phyloP scores from a whole-genome alignment of 2,329 filamentous ascomycete genomes.

The Akanthomyces dipterigenus region DNA sequence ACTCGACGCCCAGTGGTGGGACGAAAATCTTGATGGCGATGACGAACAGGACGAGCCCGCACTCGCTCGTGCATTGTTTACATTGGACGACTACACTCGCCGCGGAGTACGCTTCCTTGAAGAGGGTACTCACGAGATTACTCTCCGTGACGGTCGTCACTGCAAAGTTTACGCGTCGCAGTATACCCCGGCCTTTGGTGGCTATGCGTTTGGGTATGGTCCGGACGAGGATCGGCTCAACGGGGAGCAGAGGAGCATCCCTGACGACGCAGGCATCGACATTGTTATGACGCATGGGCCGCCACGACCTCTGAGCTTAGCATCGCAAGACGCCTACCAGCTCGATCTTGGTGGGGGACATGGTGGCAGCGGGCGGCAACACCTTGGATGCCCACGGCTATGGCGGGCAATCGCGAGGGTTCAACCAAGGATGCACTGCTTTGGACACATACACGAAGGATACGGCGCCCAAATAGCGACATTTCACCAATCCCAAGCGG shows the following conservation, averaged over 20 bases:
- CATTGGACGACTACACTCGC: background rate
- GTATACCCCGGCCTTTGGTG: constrained; percentile 29
- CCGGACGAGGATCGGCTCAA: constrained; percentile 13
- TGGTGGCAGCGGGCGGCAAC: constrained; percentile 17
- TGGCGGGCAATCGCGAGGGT: constrained; percentile 16
- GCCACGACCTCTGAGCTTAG: constrained; percentile 21
- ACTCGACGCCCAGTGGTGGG: constrained; percentile 17
- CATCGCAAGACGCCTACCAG: background rate
- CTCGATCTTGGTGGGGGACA: constrained; percentile 22
- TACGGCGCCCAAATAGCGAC: constrained; percentile 26
- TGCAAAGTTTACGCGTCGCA: constrained; percentile 35
- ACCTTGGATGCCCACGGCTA: constrained; percentile 17
- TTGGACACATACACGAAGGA: constrained; percentile 19
- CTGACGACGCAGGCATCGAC: constrained; percentile 13
- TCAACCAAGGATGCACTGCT: constrained; percentile 20
- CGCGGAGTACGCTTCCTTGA: constrained; percentile 27
- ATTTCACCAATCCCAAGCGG: background rate
- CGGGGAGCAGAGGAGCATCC: constrained; percentile 6
- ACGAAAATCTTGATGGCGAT: constrained; percentile 23
- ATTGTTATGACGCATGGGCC: constrained; percentile 22
- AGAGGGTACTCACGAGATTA: constrained; percentile 30
- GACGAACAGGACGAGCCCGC: background rate
- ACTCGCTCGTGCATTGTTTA: constrained; percentile 4
- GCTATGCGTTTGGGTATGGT: constrained; percentile 35
- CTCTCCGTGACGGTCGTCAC: constrained; percentile 29